Percentiles rank a stretch among this genome's conserved stretches.
These are phyloP conservation scores for Nicotiana rustica DNA, from an alignment of 305 asterid genomes.

Conservation along the genomic window DNA sequence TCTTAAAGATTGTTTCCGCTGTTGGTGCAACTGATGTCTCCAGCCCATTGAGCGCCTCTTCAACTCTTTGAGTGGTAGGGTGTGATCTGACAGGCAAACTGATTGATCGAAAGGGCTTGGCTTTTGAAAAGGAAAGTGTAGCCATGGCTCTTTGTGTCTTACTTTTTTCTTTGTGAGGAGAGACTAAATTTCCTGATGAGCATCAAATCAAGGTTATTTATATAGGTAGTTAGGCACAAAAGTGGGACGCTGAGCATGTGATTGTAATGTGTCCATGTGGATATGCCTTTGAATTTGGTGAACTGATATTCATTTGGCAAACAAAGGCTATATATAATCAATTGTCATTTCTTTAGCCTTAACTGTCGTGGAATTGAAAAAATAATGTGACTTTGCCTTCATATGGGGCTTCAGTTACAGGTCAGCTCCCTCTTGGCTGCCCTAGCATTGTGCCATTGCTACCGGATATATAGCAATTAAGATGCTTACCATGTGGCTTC, in stretches of 20 bases:
- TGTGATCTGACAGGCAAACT: slow-evolving; percentile 35
- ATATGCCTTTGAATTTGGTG: not conserved
- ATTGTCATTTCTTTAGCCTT: not conserved
- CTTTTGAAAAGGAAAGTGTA: not conserved
- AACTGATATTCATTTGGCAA: not conserved
- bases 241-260: not conserved
- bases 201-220: slow-evolving; percentile 19
- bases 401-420: slow-evolving; percentile 16
- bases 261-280: slow-evolving; percentile 17
- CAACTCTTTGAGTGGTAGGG: slow-evolving; percentile 32
- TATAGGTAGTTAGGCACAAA: not conserved
- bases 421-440: not conserved
- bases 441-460: not conserved
- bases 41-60: slow-evolving; percentile 36
- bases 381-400: not conserved
- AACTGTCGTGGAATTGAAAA: not conserved
- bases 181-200: not conserved
- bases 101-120: slow-evolving; percentile 13
- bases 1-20: slow-evolving; percentile 17
- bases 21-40: slow-evolving; percentile 17
- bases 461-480: slow-evolving; percentile 8
- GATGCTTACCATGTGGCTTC: slow-evolving; percentile 8
- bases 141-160: not conserved
- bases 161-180: not conserved
- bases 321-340: not conserved